Evolutionary conservation across 2,329 filamentous ascomycete species (phyloP).

Genomic region (Lasiodiplodia sp.): DNA sequence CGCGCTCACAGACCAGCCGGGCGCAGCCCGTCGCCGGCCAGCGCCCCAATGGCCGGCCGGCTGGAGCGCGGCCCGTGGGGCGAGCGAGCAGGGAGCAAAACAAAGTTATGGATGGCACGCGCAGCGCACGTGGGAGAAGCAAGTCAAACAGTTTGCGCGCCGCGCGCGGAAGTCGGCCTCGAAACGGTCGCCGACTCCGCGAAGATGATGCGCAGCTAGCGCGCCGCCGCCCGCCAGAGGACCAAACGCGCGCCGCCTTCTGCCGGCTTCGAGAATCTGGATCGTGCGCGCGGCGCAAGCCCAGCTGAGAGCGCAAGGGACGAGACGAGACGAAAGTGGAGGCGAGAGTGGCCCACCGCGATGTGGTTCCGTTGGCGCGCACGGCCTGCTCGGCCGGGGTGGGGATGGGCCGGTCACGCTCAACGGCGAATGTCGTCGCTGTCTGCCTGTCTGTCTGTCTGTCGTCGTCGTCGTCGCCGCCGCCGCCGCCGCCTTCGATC

Average conservation of each 20-base stretch:
- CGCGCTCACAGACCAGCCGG: neutral
- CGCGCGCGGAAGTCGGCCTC: slow-evolving; percentile 14
- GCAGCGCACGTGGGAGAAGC: slow-evolving; percentile 20
- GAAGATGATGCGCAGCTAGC: slow-evolving; percentile 27
- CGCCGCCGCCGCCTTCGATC: neutral
- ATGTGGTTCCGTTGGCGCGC: slow-evolving; percentile 4
- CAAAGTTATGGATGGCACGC: slow-evolving; percentile 19
- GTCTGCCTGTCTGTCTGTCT: neutral
- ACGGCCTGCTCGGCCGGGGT: slow-evolving; percentile 19
- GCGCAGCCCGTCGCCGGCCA: neutral
- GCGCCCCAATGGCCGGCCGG: neutral
- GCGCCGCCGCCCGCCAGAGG: slow-evolving; percentile 13
- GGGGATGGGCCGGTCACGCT: slow-evolving; percentile 20
- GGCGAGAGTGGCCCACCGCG: neutral
- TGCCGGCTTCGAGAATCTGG: slow-evolving; percentile 28
- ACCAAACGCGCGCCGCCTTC: slow-evolving; percentile 19
- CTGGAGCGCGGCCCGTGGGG: neutral
- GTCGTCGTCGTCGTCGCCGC: neutral
- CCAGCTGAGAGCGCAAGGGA: slow-evolving; percentile 4
- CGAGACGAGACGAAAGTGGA: slow-evolving; percentile 17
- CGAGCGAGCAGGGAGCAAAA: slow-evolving; percentile 19
- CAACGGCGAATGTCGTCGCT: slow-evolving; percentile 11
- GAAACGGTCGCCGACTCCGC: slow-evolving; percentile 17
- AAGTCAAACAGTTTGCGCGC: slow-evolving; percentile 23
- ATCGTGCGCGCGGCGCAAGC: slow-evolving; percentile 16